phyloP scores from a whole-genome alignment of 768 basidiomycete genomes.

The Goffeauzyma gilvescens region DNA sequence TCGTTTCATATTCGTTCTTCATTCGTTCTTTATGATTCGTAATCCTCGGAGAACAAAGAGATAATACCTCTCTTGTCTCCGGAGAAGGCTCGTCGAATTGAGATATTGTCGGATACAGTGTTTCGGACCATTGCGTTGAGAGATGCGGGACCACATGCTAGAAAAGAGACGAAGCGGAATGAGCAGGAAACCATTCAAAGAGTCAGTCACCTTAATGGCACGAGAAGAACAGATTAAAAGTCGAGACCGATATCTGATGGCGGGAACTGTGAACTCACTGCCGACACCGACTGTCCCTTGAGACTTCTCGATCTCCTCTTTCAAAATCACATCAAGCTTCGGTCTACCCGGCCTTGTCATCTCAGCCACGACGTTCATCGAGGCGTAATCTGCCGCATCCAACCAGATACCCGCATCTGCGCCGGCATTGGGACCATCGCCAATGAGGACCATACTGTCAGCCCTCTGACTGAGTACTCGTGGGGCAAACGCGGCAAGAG shows the following conservation, averaged over 20 bases:
- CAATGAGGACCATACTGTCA: conserved; percentile 25
- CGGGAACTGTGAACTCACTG: conserved; percentile 49
- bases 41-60: conserved; percentile 49
- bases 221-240: background rate
- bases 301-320: conserved; percentile 45
- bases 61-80: conserved; percentile 47
- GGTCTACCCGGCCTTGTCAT: conserved; percentile 49
- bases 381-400: conserved; percentile 43
- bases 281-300: conserved; percentile 46
- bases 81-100: conserved; percentile 38
- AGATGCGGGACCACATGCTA: conserved; percentile 55
- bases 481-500: conserved; percentile 11
- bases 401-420: conserved; percentile 31
- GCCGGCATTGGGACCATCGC: conserved; percentile 10
- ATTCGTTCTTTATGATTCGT: conserved; percentile 40
- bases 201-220: background rate
- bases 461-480: conserved; percentile 11
- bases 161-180: background rate
- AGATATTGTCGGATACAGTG: conserved; percentile 44
- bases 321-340: conserved; percentile 43
- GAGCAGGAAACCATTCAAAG: background rate
- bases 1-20: no score
- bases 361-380: conserved; percentile 45
- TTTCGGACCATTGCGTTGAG: conserved; percentile 53
- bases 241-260: background rate